A percentile compares a stretch with the other conserved stretches of the same genome.
Evolutionary conservation across 1,139 yeast species (phyloP).

Genomic region (Zygoascus hellenicus): DNA sequence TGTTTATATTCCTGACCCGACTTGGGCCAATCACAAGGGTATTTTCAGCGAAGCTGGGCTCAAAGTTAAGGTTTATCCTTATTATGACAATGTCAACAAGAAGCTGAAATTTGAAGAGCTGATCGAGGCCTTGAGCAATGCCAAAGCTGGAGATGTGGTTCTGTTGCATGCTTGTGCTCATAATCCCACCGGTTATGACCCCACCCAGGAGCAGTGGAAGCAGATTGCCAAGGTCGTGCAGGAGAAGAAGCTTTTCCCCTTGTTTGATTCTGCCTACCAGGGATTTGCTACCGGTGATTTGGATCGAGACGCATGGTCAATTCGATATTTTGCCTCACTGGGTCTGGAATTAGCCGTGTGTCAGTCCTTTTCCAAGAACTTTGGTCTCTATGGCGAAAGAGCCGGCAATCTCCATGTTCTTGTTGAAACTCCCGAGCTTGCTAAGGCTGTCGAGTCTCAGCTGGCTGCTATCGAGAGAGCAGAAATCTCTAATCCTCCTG

Average conservation of each 20-base stretch:
- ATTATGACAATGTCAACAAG: slow-evolving; percentile 65
- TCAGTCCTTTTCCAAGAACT: slow-evolving; percentile 93
- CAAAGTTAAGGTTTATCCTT: slow-evolving; percentile 64
- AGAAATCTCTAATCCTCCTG: slow-evolving; percentile 89
- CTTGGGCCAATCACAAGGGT: slow-evolving; percentile 94
- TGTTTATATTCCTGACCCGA: slow-evolving; percentile 78
- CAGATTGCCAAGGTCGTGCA: slow-evolving; percentile 57
- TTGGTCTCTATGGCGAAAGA: slow-evolving; percentile 96
- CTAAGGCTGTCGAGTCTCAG: slow-evolving; percentile 61
- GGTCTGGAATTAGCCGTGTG: slow-evolving; percentile 58
- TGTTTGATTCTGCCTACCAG: slow-evolving; percentile 91
- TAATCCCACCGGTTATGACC: slow-evolving; percentile 95
- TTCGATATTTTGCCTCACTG: slow-evolving; percentile 39
- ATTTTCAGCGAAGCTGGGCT: slow-evolving; percentile 68
- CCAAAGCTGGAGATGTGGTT: slow-evolving; percentile 43
- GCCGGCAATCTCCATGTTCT: slow-evolving; percentile 80
- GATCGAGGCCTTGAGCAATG: slow-evolving; percentile 29
- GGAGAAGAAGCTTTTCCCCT: slow-evolving; percentile 55
- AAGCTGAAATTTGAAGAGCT: slow-evolving; percentile 51
- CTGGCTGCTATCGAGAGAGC: slow-evolving; percentile 76
- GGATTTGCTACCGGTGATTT: slow-evolving; percentile 80
- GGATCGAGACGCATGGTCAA: slow-evolving; percentile 46
- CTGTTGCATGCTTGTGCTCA: slow-evolving; percentile 93
- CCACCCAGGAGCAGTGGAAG: slow-evolving; percentile 73
- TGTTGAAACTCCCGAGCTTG: slow-evolving; percentile 26